Evolutionary conservation across 805 yeast genomes (phyloP).

Genomic region (Spathaspora hagerdaliae): DNA sequence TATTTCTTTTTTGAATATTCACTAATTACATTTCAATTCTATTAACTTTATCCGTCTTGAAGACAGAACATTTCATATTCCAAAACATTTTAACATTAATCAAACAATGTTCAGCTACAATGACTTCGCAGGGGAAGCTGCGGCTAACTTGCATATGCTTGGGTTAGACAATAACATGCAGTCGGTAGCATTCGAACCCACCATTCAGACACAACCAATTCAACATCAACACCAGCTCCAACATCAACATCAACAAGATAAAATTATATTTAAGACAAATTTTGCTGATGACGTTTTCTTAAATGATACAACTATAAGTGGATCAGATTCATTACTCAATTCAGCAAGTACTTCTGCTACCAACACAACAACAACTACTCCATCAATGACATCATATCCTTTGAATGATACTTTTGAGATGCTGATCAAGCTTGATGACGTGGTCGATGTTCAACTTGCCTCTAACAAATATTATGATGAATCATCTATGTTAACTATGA

Average conservation of each 20-base stretch:
- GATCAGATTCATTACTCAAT: not conserved
- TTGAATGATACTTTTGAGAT: not conserved
- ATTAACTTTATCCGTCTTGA: too few species aligned
- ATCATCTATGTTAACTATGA: not conserved
- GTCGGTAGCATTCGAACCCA: not conserved
- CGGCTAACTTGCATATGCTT: not conserved
- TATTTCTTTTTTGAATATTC: too few species aligned
- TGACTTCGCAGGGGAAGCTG: not conserved
- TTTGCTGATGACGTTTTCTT: slow-evolving; percentile 5
- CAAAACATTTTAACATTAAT: not conserved
- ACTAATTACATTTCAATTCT: too few species aligned
- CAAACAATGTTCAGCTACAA: not conserved
- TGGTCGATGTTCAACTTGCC: not conserved
- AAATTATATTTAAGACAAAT: slow-evolving; percentile 1
- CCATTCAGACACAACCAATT: not conserved
- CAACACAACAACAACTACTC: not conserved
- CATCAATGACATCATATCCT: slow-evolving; percentile 1
- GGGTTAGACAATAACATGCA: slow-evolving; percentile 1
- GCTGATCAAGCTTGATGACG: not conserved
- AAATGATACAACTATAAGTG: not conserved
- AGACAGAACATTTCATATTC: too few species aligned
- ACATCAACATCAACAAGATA: not conserved
- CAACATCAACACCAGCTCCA: slow-evolving; percentile 1
- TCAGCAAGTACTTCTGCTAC: not conserved
- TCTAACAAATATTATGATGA: not conserved